Evolutionary conservation across 179 eudicot species (phyloP), one percentile per base, ranked within the genome.

Genomic region (Gypsophila paniculata): DNA sequence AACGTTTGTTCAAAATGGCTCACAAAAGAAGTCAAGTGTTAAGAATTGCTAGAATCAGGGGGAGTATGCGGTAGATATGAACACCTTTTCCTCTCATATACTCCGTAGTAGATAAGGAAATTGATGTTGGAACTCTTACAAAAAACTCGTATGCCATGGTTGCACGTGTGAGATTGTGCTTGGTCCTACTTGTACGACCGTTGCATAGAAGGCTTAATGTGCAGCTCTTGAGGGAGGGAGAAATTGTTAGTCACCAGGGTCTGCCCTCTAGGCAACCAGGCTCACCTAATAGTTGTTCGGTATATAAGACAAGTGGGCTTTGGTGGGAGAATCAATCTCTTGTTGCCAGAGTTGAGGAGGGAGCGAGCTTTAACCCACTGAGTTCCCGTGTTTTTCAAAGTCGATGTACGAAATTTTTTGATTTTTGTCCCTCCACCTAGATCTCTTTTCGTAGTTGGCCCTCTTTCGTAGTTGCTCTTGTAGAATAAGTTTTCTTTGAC

Each of bases 401-500:
- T 49, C 3, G 36, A n/a, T 59, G 55, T 73, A 46, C 7, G 11
- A 11, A 11, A 65, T 34, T 34, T 38, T 17, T 34, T 21, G 69
- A 19, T 51, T 72, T 39, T 0, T 34, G 42, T 39, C 17, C 76
- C 32, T 49, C 21, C 15, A 17, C 38, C 5, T 49, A 0, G 36
- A 67, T 46, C 22, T 66, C 15, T 23, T 44, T 44, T 17, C 70
- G 21, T 66, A 13, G 57, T 25, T 22, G 11, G 3, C 11, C 21
- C 15, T 38, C 1, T 25, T 26, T 44, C 1, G 12, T 26, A 42
- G 15, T 11, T 11, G 25, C 11, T n/a, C 23, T 8, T 0, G 58
- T 62, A 58, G 18, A 60, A 36, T 72, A 25, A 18, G 57, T 23
- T 70, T 53, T 53, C 23, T 49, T 39, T 80, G 7, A 54, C 21